Conservation (phyloP, 192 early-diverging fungal genomes). For the Thoreauomyces humboldtii region DNA sequence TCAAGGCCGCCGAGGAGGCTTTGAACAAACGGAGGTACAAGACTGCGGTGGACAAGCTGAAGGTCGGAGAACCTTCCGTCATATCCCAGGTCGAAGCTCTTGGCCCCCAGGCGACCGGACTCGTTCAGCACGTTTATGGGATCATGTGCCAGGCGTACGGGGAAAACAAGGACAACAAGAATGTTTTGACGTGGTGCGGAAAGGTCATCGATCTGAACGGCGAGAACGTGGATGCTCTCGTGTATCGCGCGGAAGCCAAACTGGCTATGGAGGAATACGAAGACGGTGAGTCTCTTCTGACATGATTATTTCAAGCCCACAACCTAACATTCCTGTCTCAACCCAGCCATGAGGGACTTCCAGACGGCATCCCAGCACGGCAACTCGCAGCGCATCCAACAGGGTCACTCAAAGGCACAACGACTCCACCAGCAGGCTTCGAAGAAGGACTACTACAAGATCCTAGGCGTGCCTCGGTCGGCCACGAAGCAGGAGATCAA, state of each 20-base stretch:
- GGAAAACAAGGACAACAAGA: conserved; percentile 56
- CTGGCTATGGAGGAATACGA: conserved; percentile 74
- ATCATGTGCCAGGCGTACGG: conserved; percentile 62
- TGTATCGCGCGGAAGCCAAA: conserved; percentile 67
- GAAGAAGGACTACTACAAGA: conserved; percentile 93
- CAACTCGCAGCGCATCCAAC: conserved; percentile 34
- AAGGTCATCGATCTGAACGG: conserved; percentile 68
- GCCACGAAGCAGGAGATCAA: conserved; percentile 81
- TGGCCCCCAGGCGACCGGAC: conserved; percentile 12
- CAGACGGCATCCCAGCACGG: conserved; percentile 65
- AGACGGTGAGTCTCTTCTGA: conserved; percentile 28
- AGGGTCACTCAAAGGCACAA: conserved; percentile 59
- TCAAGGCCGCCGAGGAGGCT: conserved; percentile 59
- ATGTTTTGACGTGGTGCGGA: conserved; percentile 65
- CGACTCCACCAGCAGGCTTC: conserved; percentile 53
- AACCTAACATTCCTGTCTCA: neutral
- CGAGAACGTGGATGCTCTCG: conserved; percentile 69
- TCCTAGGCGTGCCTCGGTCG: conserved; percentile 74
- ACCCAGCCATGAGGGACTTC: conserved; percentile 66
- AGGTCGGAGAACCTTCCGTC: conserved; percentile 37
- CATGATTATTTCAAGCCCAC: too few species aligned
- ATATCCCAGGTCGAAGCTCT: conserved; percentile 36
- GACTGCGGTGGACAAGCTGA: conserved; percentile 44
- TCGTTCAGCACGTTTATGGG: conserved; percentile 43
- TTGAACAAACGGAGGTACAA: conserved; percentile 57